Evolutionary conservation across 129 eudicot species (phyloP).

Genomic region (Chrysanthemum makinoi): DNA sequence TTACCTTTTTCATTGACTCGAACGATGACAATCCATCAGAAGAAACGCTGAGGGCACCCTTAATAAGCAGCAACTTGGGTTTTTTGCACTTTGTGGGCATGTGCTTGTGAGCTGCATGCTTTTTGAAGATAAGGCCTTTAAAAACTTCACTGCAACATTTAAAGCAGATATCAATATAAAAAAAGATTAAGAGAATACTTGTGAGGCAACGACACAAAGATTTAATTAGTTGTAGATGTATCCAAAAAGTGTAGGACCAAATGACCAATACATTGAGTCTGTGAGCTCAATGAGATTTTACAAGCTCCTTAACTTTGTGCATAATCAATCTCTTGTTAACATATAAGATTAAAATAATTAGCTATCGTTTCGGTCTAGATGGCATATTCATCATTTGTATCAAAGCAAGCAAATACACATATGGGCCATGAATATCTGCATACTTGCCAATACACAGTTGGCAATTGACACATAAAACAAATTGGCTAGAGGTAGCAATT

Average conservation of each 20-base stretch:
- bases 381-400: too few species aligned
- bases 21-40: constrained; percentile 81
- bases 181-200: background rate
- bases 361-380: too few species aligned
- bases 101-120: constrained; percentile 97
- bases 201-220: background rate
- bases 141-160: constrained; percentile 58
- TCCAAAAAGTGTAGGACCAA: background rate
- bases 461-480: too few species aligned
- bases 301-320: too few species aligned
- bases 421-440: too few species aligned
- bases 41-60: constrained; percentile 75
- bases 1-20: constrained; percentile 67
- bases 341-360: too few species aligned
- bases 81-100: constrained; percentile 75
- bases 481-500: too few species aligned
- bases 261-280: too few species aligned
- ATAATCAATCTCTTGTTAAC: too few species aligned
- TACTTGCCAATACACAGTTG: too few species aligned
- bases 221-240: background rate
- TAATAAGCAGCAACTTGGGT: constrained; percentile 73
- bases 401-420: too few species aligned
- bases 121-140: constrained; percentile 86
- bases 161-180: constrained; percentile 13
- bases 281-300: too few species aligned